Evolutionary conservation across 2,329 filamentous ascomycete species (phyloP).

Genomic region (Daldinia sp.): DNA sequence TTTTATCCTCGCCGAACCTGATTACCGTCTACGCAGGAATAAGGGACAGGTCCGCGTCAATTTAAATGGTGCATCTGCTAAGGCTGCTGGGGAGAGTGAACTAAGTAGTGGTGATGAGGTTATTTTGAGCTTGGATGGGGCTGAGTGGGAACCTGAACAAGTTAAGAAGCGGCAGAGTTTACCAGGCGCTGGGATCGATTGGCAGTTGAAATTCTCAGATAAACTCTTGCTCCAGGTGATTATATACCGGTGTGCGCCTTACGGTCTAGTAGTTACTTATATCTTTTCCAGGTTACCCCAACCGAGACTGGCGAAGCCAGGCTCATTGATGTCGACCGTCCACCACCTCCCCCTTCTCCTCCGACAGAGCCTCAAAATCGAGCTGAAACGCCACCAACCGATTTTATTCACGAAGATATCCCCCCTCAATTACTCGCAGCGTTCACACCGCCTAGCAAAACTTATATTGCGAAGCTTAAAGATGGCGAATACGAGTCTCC

Average conservation of each 20-base stretch:
- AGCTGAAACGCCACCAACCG: conserved; percentile 21
- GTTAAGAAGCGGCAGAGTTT: conserved; percentile 58
- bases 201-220: conserved; percentile 68
- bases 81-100: conserved; percentile 72
- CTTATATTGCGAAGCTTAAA: conserved; percentile 53
- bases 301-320: conserved; percentile 62
- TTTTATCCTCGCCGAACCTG: conserved; percentile 85
- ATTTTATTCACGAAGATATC: conserved; percentile 33
- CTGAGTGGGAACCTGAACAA: conserved; percentile 70
- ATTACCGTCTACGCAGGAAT: conserved; percentile 81
- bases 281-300: conserved; percentile 56
- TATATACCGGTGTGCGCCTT: neutral
- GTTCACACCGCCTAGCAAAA: conserved; percentile 51
- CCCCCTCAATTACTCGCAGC: conserved; percentile 16
- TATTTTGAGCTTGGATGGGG: conserved; percentile 75
- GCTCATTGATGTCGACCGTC: conserved; percentile 66
- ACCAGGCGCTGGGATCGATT: conserved; percentile 66
- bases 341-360: conserved; percentile 45
- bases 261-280: conserved; percentile 16
- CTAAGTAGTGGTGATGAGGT: conserved; percentile 85
- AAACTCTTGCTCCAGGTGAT: conserved; percentile 63
- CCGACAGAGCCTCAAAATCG: conserved; percentile 28
- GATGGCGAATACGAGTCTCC: conserved; percentile 77
- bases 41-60: conserved; percentile 85
- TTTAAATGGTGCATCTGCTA: conserved; percentile 78